Conservation (phyloP, 2,329 filamentous ascomycete species). For the Hypoxylon sp. region DNA sequence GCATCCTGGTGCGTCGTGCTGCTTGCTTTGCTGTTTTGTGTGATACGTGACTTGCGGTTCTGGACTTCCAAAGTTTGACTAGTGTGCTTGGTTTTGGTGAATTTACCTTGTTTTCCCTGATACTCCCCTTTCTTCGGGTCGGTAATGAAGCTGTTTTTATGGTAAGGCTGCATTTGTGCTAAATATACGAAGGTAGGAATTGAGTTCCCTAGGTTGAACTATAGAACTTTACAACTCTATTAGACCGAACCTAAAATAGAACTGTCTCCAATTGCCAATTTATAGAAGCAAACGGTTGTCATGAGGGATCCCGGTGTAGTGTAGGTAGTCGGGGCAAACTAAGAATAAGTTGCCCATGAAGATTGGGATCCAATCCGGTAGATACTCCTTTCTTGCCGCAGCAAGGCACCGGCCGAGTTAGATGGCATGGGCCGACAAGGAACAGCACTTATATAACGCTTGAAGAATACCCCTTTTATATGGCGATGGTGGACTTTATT, state of each 20-base stretch:
- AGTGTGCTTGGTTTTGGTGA: background rate
- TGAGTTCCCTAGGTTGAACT: no score
- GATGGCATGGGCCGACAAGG: background rate
- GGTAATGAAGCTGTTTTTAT: background rate
- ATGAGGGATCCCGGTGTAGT: background rate
- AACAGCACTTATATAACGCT: background rate
- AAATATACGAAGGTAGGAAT: background rate
- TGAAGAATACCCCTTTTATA: background rate
- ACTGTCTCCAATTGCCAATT: no score
- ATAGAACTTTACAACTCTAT: no score
- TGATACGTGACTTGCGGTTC: background rate
- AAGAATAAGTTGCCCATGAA: background rate
- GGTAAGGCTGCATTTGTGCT: background rate
- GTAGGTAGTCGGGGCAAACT: background rate
- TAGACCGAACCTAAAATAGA: no score
- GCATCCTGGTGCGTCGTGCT: background rate
- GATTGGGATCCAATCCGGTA: background rate
- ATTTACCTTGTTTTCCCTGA: background rate
- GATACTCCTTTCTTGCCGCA: background rate
- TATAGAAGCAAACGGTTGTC: no score
- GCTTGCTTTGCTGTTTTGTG: background rate
- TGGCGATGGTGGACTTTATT: background rate
- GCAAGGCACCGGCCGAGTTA: background rate
- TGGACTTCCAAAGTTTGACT: background rate
- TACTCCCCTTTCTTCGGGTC: background rate